These are phyloP conservation scores for Mallotus japonicus DNA, from an alignment of 441 rosid genomes.

Conservation along the genomic window DNA sequence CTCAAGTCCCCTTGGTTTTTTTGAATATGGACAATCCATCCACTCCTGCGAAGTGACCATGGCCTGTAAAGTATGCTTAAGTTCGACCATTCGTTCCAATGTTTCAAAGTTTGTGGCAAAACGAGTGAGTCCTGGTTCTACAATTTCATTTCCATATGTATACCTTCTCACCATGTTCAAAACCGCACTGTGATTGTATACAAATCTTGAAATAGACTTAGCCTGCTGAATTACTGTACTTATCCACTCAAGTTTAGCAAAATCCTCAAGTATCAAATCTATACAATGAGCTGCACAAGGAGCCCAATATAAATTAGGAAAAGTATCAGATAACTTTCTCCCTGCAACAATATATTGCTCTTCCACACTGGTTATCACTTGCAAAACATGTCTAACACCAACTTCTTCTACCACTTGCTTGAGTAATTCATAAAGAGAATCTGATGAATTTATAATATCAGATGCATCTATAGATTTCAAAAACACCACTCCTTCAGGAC, in stretches of 20 bases:
- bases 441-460: slow-evolving; percentile 49
- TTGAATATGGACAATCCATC: slow-evolving; percentile 62
- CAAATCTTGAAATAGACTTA: slow-evolving; percentile 63
- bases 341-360: slow-evolving; percentile 54
- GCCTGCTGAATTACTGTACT: slow-evolving; percentile 57
- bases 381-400: slow-evolving; percentile 60
- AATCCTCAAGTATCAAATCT: slow-evolving; percentile 69
- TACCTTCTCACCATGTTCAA: slow-evolving; percentile 65
- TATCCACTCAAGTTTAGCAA: slow-evolving; percentile 70
- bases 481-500: slow-evolving; percentile 69
- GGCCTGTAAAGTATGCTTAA: slow-evolving; percentile 49
- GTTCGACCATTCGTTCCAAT: slow-evolving; percentile 44
- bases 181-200: slow-evolving; percentile 63
- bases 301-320: slow-evolving; percentile 70
- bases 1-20: slow-evolving; percentile 64
- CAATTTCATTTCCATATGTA: slow-evolving; percentile 66
- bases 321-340: slow-evolving; percentile 48
- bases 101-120: slow-evolving; percentile 63
- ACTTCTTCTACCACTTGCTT: slow-evolving; percentile 75
- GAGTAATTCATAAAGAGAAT: slow-evolving; percentile 55
- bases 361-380: slow-evolving; percentile 62
- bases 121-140: slow-evolving; percentile 49
- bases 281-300: slow-evolving; percentile 73
- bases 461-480: slow-evolving; percentile 66
- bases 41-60: slow-evolving; percentile 88